Conservation (phyloP, 371 early-diverging fungal species). For the Chytridium lagenaria region DNA sequence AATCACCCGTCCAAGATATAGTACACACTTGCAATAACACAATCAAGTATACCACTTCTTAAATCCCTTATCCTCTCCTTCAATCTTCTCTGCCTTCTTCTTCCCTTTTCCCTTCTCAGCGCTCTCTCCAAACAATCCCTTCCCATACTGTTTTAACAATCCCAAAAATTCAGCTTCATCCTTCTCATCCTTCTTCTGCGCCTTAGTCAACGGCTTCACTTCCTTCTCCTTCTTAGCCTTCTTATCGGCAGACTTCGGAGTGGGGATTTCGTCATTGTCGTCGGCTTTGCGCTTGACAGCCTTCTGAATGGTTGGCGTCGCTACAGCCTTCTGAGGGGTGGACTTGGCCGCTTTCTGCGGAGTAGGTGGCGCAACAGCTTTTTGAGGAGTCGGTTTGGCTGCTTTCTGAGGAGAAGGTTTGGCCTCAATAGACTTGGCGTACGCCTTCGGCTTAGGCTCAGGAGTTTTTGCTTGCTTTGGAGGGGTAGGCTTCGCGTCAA, state of each 20-base stretch:
- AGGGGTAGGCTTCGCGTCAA: constrained; percentile 4
- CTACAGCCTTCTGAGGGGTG: not conserved
- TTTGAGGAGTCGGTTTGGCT: not conserved
- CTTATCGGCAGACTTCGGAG: not conserved
- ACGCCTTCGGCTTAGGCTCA: not conserved
- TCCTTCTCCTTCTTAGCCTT: constrained; percentile 13
- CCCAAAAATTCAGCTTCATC: constrained; percentile 32
- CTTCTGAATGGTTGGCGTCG: not conserved
- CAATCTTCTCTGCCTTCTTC: not conserved
- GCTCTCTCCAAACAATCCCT: constrained; percentile 34
- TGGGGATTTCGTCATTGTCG: not conserved
- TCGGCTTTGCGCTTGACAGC: not conserved
- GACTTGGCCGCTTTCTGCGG: not conserved
- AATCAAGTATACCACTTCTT: constrained; percentile 13
- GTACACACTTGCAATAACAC: no score
- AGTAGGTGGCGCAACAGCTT: not conserved
- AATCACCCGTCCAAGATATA: no score
- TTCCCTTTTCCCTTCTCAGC: not conserved
- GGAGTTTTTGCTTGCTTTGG: not conserved
- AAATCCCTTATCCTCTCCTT: not conserved
- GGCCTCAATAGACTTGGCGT: constrained; percentile 5
- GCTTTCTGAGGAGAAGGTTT: not conserved
- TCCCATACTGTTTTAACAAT: constrained; percentile 39
- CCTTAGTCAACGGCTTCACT: constrained; percentile 18
- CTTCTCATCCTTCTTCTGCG: constrained; percentile 21